Evolutionary conservation across 2,329 filamentous ascomycete genomes (phyloP), one percentile per base, ranked within the genome.

Genomic region (Aspergillus sp.): DNA sequence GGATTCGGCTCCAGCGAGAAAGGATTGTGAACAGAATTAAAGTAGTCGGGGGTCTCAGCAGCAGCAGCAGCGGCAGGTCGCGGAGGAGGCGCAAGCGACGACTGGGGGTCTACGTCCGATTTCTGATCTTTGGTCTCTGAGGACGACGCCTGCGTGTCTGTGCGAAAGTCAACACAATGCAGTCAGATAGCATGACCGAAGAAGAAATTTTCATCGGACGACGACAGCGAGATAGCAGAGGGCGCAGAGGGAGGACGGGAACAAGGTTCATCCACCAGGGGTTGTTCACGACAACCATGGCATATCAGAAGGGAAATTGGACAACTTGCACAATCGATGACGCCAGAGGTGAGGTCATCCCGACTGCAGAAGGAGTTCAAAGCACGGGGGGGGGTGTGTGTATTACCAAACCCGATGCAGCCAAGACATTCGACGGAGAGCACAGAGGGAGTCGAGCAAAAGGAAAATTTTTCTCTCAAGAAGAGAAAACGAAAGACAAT

Each of bases 1-100:
- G 91, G 89, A 61, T 98, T 96, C 39, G 86, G 86, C 67, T 96
- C 91, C 66, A 57, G 68, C 54, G 60, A 77, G 60, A 60, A 68
- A 24, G 55, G 60, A 49, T 63, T 64, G 47, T 72, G 71, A 41
- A 73, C 67, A 37, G 67, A 69, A 32, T 73, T 72, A 58, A 85
- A 86, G 61, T 82, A 85, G 52, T 86, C 80, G 29, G 76, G 71
- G 6, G 74, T 74, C 47, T 77, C 71, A 35, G 63, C 60, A 37
- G 66, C 61, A 42, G 64, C 64, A 34, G 78, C 74, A 29, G 48
- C 50, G 32, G 57, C 55, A 34, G 65, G 64, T 60, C 79, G 78
- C 37, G 80, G 80, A 35, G 81, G 80, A 46, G 80, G 80, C 45
- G 79, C 78, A 52, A 85, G 71, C 35, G 79, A 75, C 62, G 75